These are phyloP conservation scores for Fusarium concolor DNA, from an alignment of 2,329 filamentous ascomycete genomes.

Conservation along the genomic window DNA sequence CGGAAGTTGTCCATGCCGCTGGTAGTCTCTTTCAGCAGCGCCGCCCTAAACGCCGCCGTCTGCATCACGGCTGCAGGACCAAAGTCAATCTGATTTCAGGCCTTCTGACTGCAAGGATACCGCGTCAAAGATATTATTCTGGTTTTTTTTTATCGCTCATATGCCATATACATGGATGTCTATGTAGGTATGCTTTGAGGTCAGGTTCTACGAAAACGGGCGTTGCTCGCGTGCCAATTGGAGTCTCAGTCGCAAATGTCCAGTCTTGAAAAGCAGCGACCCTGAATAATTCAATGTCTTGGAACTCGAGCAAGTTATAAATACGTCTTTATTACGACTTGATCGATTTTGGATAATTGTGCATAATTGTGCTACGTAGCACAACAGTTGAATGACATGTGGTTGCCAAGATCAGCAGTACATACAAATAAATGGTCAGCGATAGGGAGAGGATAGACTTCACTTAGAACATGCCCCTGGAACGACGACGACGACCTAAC, in stretches of 20 bases:
- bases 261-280: not conserved
- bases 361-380: constrained; percentile 21
- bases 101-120: constrained; percentile 21
- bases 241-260: constrained; percentile 5
- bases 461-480: constrained; percentile 17
- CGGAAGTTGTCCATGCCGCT: constrained; percentile 30
- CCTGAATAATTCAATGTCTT: not conserved
- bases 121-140: constrained; percentile 5
- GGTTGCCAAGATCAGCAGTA: constrained; percentile 28
- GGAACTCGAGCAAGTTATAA: not conserved
- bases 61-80: constrained; percentile 32
- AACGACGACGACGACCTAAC: constrained; percentile 27
- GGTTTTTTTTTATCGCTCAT: constrained; percentile 1
- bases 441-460: constrained; percentile 24
- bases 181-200: not conserved
- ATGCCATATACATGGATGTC: not conserved
- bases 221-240: constrained; percentile 37
- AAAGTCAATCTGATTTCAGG: constrained; percentile 22
- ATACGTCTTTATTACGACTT: not conserved
- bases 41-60: constrained; percentile 29
- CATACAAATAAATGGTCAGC: not conserved
- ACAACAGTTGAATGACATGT: constrained; percentile 22
- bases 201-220: constrained; percentile 16
- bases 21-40: constrained; percentile 23
- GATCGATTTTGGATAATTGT: constrained; percentile 6